Conservation (phyloP, 2,329 filamentous ascomycete genomes). For the Zasmidium angulare region DNA sequence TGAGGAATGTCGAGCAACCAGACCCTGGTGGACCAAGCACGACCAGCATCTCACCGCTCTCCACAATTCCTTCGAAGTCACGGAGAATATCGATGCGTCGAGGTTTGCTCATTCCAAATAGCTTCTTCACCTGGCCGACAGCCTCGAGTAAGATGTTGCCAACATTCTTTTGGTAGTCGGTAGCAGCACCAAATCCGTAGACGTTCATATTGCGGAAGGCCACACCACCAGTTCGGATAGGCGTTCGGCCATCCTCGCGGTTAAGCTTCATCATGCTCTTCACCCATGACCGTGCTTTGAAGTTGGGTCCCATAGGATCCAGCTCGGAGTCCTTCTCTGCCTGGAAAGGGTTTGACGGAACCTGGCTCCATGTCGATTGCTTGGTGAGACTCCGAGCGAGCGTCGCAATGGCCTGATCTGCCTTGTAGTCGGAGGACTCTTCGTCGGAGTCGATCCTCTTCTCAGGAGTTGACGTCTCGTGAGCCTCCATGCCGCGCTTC, state of each 20-base stretch:
- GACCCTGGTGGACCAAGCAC: conserved; percentile 68
- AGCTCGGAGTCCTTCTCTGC: conserved; percentile 44
- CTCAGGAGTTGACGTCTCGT: conserved; percentile 20
- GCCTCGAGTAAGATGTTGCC: conserved; percentile 47
- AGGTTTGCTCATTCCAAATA: conserved; percentile 31
- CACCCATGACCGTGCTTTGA: conserved; percentile 50
- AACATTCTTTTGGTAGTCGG: conserved; percentile 54
- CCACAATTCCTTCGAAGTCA: conserved; percentile 66
- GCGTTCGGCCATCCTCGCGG: conserved; percentile 42
- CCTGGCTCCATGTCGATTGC: conserved; percentile 38
- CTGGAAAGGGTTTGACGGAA: conserved; percentile 41
- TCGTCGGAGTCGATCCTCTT: conserved; percentile 23
- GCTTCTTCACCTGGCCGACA: conserved; percentile 39
- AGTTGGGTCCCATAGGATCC: conserved; percentile 49
- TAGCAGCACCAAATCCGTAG: conserved; percentile 50
- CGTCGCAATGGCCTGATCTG: conserved; percentile 44
- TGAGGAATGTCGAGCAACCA: conserved; percentile 81
- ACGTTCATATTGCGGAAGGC: conserved; percentile 49
- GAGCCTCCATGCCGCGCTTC: conserved; percentile 27
- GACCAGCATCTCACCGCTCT: conserved; percentile 72
- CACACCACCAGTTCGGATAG: conserved; percentile 47
- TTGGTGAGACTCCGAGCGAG: conserved; percentile 45
- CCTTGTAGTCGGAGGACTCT: conserved; percentile 13
- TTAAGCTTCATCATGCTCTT: conserved; percentile 51
- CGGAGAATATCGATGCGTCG: conserved; percentile 61